phyloP scores from a whole-genome alignment of 164 flowering plant genomes.

The Chimonanthus praecox region DNA sequence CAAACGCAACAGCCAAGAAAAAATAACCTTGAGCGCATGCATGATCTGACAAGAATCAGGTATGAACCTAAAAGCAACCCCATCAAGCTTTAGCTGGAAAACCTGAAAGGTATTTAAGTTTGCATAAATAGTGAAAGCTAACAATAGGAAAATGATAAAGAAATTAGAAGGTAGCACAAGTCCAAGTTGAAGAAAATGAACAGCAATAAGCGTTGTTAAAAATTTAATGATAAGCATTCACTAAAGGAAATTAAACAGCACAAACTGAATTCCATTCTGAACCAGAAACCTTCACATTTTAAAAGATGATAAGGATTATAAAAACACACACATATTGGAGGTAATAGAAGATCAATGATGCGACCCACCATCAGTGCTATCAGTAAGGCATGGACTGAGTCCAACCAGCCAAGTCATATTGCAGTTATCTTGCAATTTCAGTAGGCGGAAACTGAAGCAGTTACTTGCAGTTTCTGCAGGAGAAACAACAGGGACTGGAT shows the following conservation, averaged over 20 bases:
- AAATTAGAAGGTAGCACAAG: neutral
- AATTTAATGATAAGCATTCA: neutral
- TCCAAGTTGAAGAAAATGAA: neutral
- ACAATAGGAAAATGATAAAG: neutral
- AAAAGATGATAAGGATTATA: too few relatives aligned
- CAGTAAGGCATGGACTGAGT: too few relatives aligned
- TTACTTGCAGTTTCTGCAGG: too few relatives aligned
- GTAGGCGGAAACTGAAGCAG: too few relatives aligned
- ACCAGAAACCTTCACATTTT: too few relatives aligned
- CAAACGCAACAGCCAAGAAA: neutral
- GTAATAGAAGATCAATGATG: too few relatives aligned
- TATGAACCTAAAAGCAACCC: slow-evolving; percentile 83
- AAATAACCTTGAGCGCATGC: slow-evolving; percentile 68
- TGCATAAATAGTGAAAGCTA: neutral
- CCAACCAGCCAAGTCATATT: too few relatives aligned
- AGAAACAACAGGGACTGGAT: too few relatives aligned
- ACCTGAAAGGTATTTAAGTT: slow-evolving; percentile 34
- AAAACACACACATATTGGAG: too few relatives aligned
- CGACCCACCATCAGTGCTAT: too few relatives aligned
- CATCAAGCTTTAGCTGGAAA: slow-evolving; percentile 69
- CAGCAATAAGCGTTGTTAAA: neutral
- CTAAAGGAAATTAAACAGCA: neutral
- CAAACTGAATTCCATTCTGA: too few relatives aligned
- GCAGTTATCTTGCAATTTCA: too few relatives aligned
- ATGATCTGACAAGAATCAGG: slow-evolving; percentile 71